Base-by-base conservation (phyloP, 2,329 filamentous ascomycete species). In the Penicillium fuscoglaucum region DNA sequence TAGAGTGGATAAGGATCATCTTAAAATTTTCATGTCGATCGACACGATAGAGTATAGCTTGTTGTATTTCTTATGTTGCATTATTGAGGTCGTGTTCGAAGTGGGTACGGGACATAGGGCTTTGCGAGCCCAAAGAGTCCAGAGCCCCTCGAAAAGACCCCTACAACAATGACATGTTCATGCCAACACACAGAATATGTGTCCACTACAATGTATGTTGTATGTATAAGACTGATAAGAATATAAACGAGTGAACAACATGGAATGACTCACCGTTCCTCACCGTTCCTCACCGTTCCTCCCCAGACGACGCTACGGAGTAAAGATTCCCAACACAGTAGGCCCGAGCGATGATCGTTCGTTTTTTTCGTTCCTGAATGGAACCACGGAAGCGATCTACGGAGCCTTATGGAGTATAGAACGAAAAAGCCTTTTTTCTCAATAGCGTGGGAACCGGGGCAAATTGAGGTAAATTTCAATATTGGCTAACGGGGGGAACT, bases 251-350 rank as follows among this genome's bases (percentile, higher is more conserved):
- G 37, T 19, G 44, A 55, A 19, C 19, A 41, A 24, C 35, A 21
- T 28, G n/a, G 35, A 39, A 64, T 62, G 58, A 48, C 35, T 46
- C 41, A 46, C 49, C 49, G 40, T 61, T 64, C 46, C 60, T 10
- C 50, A 46, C 49, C 49, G 43, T n/a, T n/a, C n/a, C n/a, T 19
- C 19, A 19, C 19, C 19, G 19, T 61, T 64, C 49, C 60, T 10
- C 50, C 40, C 21, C 55, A 26, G 52, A 57, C 40, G 35, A 47
- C 33, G 31, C n/a, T n/a, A 45, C 12, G 31, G 31, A 33, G 37
- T 24, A 50, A 26, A 43, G 15, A 44, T 49, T 26, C 57, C 57
- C 35, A 57, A 39, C 29, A 26, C 15, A 49, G 63, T 53, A 66
- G 52, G 35, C 41, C 31, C 9, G 52, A 33, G 35, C 46, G 59